Evolutionary conservation across 805 yeast species (phyloP).

Genomic region (Yarrowia sp.): DNA sequence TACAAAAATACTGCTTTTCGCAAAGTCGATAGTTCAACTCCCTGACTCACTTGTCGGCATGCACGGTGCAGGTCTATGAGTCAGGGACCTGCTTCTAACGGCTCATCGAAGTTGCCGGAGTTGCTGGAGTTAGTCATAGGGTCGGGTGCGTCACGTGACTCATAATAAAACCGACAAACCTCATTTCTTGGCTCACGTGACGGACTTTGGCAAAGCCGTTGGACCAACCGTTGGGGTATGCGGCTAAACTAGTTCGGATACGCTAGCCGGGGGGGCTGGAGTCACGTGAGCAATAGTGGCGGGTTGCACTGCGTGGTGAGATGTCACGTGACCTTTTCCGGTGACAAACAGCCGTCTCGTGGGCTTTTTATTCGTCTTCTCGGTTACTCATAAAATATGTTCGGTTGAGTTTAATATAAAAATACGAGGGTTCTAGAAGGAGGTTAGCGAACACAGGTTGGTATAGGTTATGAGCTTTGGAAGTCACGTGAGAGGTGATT

Average conservation of each 20-base stretch:
- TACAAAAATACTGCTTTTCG: not conserved
- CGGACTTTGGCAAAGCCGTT: not conserved
- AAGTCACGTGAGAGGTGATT: not conserved
- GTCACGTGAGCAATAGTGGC: not conserved
- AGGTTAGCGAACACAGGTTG: not conserved
- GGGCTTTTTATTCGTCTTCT: not conserved
- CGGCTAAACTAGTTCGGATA: slow-evolving; percentile 15
- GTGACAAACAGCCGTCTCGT: too few relatives aligned
- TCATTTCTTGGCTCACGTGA: not conserved
- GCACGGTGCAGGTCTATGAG: slow-evolving; percentile 3
- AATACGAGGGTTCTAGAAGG: slow-evolving; percentile 3
- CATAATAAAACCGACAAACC: not conserved
- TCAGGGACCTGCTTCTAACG: not conserved
- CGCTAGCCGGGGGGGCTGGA: not conserved
- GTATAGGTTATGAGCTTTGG: not conserved
- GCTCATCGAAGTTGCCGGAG: not conserved
- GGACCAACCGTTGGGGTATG: not conserved
- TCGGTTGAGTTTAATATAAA: slow-evolving; percentile 3
- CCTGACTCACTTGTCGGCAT: not conserved
- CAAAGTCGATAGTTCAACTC: not conserved
- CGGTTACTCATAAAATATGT: not conserved
- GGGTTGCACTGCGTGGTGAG: too few relatives aligned
- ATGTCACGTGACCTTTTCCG: too few relatives aligned
- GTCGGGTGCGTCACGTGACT: not conserved
- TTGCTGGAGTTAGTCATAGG: not conserved